Conservation (phyloP, 257 asterid species). For the Solanum pimpinellifolium region DNA sequence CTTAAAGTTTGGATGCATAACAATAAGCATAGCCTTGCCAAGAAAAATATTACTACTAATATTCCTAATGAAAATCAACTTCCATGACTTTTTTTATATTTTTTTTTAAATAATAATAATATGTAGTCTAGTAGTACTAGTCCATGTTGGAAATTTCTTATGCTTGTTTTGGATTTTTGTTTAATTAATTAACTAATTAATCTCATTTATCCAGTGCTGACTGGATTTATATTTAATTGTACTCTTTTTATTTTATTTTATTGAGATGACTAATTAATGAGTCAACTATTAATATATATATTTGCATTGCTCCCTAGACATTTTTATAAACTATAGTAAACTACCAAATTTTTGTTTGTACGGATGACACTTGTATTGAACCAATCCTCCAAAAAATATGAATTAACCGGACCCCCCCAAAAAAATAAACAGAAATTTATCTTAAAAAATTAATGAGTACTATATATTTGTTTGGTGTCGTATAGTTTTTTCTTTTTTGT, state of each 20-base stretch:
- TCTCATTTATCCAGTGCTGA: neutral
- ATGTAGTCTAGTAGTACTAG: neutral
- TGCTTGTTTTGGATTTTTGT: neutral
- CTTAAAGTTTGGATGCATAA: constrained; percentile 96
- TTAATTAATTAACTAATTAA: neutral
- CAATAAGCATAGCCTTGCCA: constrained; percentile 64
- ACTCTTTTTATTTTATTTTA: neutral
- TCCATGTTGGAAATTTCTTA: neutral
- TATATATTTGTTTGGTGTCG: neutral
- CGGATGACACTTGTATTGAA: neutral
- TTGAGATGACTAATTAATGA: neutral
- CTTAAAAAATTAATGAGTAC: neutral
- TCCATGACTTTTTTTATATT: neutral
- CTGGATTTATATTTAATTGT: neutral
- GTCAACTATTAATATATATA: neutral
- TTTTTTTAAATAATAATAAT: neutral
- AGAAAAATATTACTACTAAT: constrained; percentile 15
- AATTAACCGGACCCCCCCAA: neutral
- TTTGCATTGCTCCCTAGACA: neutral
- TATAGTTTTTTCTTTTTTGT: no score
- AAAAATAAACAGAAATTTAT: neutral
- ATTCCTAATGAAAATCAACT: constrained; percentile 9
- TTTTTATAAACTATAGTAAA: neutral
- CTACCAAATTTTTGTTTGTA: neutral
- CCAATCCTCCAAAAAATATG: neutral